Evolutionary conservation across 805 yeast genomes (phyloP).

Genomic region (Nakazawaea sp.): DNA sequence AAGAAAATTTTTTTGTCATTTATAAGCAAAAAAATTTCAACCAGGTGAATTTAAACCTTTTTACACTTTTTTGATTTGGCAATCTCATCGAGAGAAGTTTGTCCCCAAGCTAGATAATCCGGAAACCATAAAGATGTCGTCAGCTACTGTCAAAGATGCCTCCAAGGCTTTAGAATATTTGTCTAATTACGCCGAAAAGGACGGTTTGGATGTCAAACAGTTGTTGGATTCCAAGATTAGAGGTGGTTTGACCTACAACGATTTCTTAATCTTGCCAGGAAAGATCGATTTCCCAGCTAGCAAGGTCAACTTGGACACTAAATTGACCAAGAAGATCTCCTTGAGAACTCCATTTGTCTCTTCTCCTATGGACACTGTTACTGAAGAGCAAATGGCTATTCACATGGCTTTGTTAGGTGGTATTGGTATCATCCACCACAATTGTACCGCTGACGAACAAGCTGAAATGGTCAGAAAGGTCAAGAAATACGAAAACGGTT

Average conservation of each 20-base stretch:
- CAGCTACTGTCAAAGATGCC: constrained; percentile 26
- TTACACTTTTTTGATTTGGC: constrained; percentile 6
- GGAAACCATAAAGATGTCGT: constrained; percentile 2
- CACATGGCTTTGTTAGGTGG: constrained; percentile 98
- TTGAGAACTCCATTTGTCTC: constrained; percentile 93
- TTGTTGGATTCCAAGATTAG: constrained; percentile 85
- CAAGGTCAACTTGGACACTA: constrained; percentile 71
- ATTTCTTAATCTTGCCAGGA: constrained; percentile 92
- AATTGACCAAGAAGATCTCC: constrained; percentile 85
- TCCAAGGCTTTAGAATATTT: constrained; percentile 65
- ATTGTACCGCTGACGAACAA: constrained; percentile 94
- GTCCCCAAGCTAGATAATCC: neutral
- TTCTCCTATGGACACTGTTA: constrained; percentile 99
- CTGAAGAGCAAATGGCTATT: constrained; percentile 96
- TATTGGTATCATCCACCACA: constrained; percentile 97
- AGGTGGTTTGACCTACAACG: constrained; percentile 98
- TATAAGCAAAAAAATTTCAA: too few species aligned
- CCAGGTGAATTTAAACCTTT: too few species aligned
- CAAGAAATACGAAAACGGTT: constrained; percentile 95
- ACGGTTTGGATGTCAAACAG: constrained; percentile 78
- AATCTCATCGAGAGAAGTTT: neutral
- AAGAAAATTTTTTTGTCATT: too few species aligned
- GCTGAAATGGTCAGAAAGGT: constrained; percentile 98
- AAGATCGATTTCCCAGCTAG: constrained; percentile 85
- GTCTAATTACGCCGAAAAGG: constrained; percentile 58